These are phyloP conservation scores for Cadophora gregata DNA, from an alignment of 2,329 filamentous ascomycete species.

Conservation along the genomic window DNA sequence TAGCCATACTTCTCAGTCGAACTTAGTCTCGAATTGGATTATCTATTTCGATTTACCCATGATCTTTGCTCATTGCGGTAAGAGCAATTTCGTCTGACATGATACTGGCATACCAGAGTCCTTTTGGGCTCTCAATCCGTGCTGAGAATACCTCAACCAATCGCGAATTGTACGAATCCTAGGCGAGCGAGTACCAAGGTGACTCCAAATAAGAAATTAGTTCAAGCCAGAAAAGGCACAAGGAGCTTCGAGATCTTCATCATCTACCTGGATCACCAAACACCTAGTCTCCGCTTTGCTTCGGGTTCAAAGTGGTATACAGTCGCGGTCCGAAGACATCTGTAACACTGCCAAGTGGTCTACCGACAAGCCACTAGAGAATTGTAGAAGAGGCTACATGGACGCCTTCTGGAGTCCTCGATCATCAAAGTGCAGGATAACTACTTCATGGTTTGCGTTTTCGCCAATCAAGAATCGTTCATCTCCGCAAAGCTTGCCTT, in stretches of 20 bases:
- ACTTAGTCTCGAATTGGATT: background rate
- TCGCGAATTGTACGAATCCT: background rate
- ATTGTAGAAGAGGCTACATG: background rate
- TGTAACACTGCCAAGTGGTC: too few species aligned
- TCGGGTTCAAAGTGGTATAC: too few species aligned
- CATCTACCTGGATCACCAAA: background rate
- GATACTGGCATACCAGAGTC: background rate
- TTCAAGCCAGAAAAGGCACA: background rate
- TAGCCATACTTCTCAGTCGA: background rate
- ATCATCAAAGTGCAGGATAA: slow-evolving; percentile 56
- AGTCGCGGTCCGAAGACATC: too few species aligned
- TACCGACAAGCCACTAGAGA: background rate
- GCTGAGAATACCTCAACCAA: background rate
- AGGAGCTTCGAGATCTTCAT: background rate
- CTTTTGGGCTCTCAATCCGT: background rate
- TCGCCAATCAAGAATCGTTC: slow-evolving; percentile 68
- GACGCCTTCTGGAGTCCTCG: background rate
- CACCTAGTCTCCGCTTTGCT: background rate
- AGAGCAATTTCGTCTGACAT: background rate
- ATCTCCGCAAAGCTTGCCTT: slow-evolving; percentile 62
- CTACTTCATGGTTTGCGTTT: slow-evolving; percentile 56
- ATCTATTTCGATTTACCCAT: background rate
- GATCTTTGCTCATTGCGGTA: background rate
- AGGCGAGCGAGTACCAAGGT: background rate
- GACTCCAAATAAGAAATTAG: background rate